Evolutionary conservation across 352 stramenopile genomes (phyloP), one percentile per base, ranked within the genome.

Genomic region (Thraustotheca clavata): DNA sequence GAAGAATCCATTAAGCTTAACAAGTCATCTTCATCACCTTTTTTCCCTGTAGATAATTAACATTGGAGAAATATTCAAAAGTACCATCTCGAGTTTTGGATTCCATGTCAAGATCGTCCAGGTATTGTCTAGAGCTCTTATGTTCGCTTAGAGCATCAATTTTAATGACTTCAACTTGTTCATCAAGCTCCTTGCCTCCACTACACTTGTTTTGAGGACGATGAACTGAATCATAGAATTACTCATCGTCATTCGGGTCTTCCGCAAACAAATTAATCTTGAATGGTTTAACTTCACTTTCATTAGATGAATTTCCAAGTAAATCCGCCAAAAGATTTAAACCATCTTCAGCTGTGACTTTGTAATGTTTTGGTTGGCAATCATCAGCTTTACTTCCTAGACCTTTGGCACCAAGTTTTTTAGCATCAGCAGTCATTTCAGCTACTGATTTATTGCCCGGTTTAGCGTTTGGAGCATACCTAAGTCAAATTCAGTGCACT

Each of bases 1-100:
- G 73, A 83, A 29, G 78, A 83, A 71, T 96, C 89, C 86, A 96
- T 94, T 60, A 96, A 79, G 27, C 89, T 77, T 1, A 96, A 79
- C 57, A 96, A 50, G 62, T 95, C 84, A 62, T 96, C 83, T 12
- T 74, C 71, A 32, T 76, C 33, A 61, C 68, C 14, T 62, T 70
- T 75, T 77, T 87, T 26, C 59, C 65, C 26, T 86, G 29, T 31
- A 11, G 43, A 31, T 9, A 3, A 20, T 31, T 43, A 18, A 18
- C 38, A 43, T 18, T 24, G 1, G 31, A 18, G 12, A 24, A 47
- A 52, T 52, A 31, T 26, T 14, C 34, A 35, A 59, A 48, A 34
- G 46, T 77, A 14, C 68, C 46, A 63, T 69, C 12, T 38, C 72
- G 18, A 49, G 67, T 52, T n/a, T 80, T 74, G 41, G 73, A 73